phyloP scores from a whole-genome alignment of 2,329 filamentous ascomycete species.

The Sordariomycetes sp. region DNA sequence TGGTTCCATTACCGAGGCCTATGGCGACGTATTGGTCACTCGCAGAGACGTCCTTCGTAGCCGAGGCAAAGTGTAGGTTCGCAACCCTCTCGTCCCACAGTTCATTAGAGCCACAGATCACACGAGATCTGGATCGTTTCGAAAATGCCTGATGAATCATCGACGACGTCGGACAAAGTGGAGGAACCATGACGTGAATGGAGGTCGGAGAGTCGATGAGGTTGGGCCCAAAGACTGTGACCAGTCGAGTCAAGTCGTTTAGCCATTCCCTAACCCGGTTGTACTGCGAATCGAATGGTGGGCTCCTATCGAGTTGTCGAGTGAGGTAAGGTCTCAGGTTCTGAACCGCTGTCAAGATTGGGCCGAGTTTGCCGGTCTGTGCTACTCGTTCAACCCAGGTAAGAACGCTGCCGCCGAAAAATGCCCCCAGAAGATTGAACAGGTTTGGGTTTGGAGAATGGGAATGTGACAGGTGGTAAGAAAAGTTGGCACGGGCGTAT shows the following conservation, averaged over 20 bases:
- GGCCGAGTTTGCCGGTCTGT: background rate
- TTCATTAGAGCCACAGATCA: too few relatives aligned
- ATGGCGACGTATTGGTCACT: background rate
- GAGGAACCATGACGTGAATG: background rate
- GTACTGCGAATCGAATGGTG: too few relatives aligned
- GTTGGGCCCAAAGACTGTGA: background rate
- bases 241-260: background rate
- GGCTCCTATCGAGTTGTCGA: too few relatives aligned
- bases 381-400: background rate
- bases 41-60: background rate
- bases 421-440: background rate
- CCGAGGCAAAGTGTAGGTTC: too few relatives aligned
- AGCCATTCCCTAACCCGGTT: too few relatives aligned
- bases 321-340: background rate
- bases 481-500: background rate
- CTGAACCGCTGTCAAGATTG: background rate
- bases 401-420: background rate
- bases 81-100: too few relatives aligned
- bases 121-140: background rate
- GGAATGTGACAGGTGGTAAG: background rate
- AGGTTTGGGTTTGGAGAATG: background rate
- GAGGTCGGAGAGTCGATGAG: background rate
- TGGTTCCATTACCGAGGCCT: background rate
- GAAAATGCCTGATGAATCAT: background rate
- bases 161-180: background rate